Base-by-base conservation (phyloP, 495 filamentous ascomycete genomes). In the Bacidia rubella region DNA sequence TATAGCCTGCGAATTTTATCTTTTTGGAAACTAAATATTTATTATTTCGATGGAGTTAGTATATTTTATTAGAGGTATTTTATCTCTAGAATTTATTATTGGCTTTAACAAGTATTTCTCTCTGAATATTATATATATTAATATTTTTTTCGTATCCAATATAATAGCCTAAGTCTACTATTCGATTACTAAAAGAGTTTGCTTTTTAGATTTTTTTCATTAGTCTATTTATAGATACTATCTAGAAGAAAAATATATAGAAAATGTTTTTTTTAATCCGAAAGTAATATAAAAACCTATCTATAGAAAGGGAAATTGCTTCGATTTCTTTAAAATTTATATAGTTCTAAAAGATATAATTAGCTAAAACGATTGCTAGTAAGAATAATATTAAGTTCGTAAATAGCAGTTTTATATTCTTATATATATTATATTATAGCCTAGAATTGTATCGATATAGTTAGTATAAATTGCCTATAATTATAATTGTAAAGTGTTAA, bases 241-340 rank as follows among this genome's bases (percentile, higher is more conserved):
- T 62, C 47, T 57, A 39, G 53, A 61, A 63, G 24, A 61, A 63
- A 54, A 29, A 51, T 53, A 56, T 21, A 52, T 39, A 25, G 51
- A 63, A 53, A 32, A 63, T 61, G 38, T 59, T 49, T 47, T 54
- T 49, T 17, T 56, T 59, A 24, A 55, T 57, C 51, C 46, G 42
- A 49, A 58, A 39, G 17, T 49, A 20, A 42, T 53, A 43, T 22
- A 61, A 32, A 27, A 49, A 54, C 45, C 46, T 38, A 58, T 54
- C 52, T 23, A 45, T 43, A 27, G 23, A 42, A 23, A 49, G 54
- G 22, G 26, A 35, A 55, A 57, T 57, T 23, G 20, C 49, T 27
- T 52, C 27, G 39, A 62, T 60, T 32, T 60, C 59, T 49, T 62
- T 44, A 17, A 60, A 49, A 41, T 44, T 29, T 10, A 9, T 19